Conservation (phyloP, 1,284 basidiomycete genomes). For the Puccinia triticina region DNA sequence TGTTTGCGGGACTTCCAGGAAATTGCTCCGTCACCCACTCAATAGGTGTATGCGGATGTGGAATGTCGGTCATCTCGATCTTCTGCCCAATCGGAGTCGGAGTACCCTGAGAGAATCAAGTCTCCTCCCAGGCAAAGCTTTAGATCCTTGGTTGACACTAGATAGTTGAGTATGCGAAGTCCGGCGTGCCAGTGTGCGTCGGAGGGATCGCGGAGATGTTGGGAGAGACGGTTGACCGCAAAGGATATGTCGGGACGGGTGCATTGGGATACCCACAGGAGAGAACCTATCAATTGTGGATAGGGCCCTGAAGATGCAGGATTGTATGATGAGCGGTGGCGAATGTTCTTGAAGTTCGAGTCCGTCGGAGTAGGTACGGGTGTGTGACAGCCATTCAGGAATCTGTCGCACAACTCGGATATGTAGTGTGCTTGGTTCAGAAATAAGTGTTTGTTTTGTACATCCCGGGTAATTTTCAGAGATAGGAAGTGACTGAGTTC, state of each 20-base stretch:
- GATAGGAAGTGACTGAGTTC: neutral
- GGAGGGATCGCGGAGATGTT: neutral
- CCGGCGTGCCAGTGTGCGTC: neutral
- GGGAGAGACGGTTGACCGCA: neutral
- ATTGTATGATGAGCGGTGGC: neutral
- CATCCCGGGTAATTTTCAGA: neutral
- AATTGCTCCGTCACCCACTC: too few relatives aligned
- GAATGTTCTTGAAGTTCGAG: neutral
- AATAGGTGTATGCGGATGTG: too few relatives aligned
- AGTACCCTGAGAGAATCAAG: neutral
- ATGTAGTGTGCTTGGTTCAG: conserved; percentile 1
- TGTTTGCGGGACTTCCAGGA: too few relatives aligned
- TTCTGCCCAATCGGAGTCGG: too few relatives aligned
- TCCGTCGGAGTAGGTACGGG: neutral
- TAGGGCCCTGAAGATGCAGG: neutral
- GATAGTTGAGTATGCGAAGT: neutral
- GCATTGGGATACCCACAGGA: neutral
- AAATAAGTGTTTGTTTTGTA: neutral
- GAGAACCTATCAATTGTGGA: neutral
- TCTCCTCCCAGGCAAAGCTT: neutral
- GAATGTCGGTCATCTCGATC: too few relatives aligned
- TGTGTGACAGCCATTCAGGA: neutral
- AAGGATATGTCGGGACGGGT: neutral
- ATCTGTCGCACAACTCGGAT: neutral
- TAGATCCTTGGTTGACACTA: neutral